These are phyloP conservation scores for Epithemia pelagica DNA, from an alignment of 108 stramenopile genomes.

Conservation along the genomic window DNA sequence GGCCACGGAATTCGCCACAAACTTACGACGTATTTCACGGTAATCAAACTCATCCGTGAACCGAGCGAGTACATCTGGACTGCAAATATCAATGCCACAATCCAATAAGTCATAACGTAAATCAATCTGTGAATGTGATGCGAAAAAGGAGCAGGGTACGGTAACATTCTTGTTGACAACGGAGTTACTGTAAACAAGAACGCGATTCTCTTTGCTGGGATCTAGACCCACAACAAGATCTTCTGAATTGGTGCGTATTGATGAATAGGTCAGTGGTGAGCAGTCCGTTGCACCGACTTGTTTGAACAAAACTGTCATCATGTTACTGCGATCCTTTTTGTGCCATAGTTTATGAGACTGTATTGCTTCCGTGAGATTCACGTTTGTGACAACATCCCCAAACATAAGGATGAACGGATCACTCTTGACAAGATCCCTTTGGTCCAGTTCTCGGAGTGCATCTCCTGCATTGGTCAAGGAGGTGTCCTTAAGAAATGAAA, in stretches of 20 bases:
- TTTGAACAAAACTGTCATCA: constrained; percentile 85
- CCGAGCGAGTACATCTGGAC: constrained; percentile 92
- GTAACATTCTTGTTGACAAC: constrained; percentile 23
- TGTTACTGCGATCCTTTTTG: constrained; percentile 66
- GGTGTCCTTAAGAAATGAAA: constrained; percentile 55
- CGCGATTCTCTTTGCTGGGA: constrained; percentile 52
- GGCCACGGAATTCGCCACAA: constrained; percentile 86
- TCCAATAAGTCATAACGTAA: constrained; percentile 82
- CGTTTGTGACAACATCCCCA: constrained; percentile 92
- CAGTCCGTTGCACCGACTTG: constrained; percentile 22
- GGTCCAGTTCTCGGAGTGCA: constrained; percentile 92
- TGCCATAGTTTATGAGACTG: constrained; percentile 55
- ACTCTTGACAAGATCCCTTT: constrained; percentile 82
- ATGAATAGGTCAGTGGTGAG: constrained; percentile 25
- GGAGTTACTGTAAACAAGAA: constrained; percentile 65
- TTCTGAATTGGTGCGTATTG: constrained; percentile 40
- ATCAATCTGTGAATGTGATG: constrained; percentile 53
- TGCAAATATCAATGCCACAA: constrained; percentile 94
- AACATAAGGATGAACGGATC: constrained; percentile 95
- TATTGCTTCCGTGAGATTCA: constrained; percentile 65
- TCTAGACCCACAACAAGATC: constrained; percentile 82
- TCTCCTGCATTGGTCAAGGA: constrained; percentile 87
- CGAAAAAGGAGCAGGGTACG: constrained; percentile 71
- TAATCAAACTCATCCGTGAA: constrained; percentile 97
- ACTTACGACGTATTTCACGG: constrained; percentile 76